Percentiles rank a stretch among this genome's conserved stretches.
phyloP scores from a whole-genome alignment of 1,284 basidiomycete genomes.

The Tilletia indica region DNA sequence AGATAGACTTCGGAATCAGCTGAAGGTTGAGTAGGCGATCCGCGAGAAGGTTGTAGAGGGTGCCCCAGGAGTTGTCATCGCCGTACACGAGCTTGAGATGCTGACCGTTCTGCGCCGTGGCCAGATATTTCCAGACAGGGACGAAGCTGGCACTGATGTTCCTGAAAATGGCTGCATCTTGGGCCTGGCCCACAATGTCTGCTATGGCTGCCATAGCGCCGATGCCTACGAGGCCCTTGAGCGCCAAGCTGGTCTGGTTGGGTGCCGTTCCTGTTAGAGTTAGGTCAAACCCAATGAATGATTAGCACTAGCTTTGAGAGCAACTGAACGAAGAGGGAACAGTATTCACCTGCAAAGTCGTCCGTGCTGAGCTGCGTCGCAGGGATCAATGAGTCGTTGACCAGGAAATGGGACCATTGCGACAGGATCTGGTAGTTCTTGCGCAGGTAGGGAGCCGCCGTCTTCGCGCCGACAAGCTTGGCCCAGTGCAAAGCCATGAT shows the following conservation, averaged over 20 bases:
- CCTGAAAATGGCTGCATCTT: slow-evolving; percentile 36
- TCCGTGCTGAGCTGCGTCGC: slow-evolving; percentile 65
- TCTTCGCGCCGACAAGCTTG: slow-evolving; percentile 64
- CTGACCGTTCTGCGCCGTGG: too few relatives aligned
- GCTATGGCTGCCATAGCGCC: too few relatives aligned
- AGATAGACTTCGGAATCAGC: slow-evolving; percentile 48
- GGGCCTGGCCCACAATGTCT: background rate
- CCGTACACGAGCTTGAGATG: slow-evolving; percentile 45
- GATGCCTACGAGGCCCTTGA: slow-evolving; percentile 62
- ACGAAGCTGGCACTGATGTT: too few relatives aligned
- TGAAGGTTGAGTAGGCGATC: slow-evolving; percentile 54
- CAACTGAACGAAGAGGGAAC: slow-evolving; percentile 31
- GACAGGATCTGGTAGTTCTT: slow-evolving; percentile 63
- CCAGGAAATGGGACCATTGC: slow-evolving; percentile 72
- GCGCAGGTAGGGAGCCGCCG: slow-evolving; percentile 61
- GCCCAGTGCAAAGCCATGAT: slow-evolving; percentile 72
- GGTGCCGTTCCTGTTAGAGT: background rate
- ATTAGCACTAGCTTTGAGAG: too few relatives aligned
- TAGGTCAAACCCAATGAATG: background rate
- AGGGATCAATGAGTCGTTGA: slow-evolving; percentile 64
- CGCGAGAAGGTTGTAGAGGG: slow-evolving; percentile 53
- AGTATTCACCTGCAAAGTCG: slow-evolving; percentile 64
- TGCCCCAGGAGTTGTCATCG: slow-evolving; percentile 52
- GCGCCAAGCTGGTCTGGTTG: slow-evolving; percentile 70
- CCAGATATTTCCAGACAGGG: too few relatives aligned